These are phyloP conservation scores for Polygonum maritimum DNA, from an alignment of 148 eudicot genomes.

Conservation along the genomic window DNA sequence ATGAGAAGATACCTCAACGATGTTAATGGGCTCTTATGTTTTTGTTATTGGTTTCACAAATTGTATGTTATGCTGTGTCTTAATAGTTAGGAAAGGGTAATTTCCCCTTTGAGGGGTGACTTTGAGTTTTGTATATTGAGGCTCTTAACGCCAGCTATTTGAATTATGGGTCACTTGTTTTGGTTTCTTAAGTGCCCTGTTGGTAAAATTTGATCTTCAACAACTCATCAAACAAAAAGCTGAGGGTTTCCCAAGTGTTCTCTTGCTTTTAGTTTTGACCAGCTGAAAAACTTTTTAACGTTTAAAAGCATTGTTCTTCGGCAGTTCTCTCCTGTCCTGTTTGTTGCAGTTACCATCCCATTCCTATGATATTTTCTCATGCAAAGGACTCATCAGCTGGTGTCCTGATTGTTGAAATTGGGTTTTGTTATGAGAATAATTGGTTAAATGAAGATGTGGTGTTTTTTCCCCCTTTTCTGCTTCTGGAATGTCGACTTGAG, in stretches of 20 bases:
- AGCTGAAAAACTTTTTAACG: neutral
- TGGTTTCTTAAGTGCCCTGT: neutral
- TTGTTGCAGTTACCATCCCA: slow-evolving; percentile 81
- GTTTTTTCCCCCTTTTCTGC: too few relatives aligned
- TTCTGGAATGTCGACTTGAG: too few relatives aligned
- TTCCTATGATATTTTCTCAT: slow-evolving; percentile 86
- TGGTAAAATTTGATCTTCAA: neutral
- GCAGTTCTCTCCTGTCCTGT: slow-evolving; percentile 1
- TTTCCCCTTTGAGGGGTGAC: too few relatives aligned
- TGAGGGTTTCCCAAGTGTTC: too few relatives aligned
- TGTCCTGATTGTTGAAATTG: too few relatives aligned
- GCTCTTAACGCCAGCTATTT: neutral
- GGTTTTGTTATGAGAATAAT: too few relatives aligned
- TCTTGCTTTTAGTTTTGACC: neutral
- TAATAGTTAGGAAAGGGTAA: neutral
- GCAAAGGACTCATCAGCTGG: slow-evolving; percentile 81
- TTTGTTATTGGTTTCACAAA: neutral
- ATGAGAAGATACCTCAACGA: slow-evolving; percentile 4
- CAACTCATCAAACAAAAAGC: neutral
- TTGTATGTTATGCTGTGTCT: neutral
- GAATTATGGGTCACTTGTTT: neutral
- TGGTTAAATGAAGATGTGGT: too few relatives aligned
- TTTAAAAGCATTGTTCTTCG: neutral
- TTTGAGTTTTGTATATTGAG: neutral
- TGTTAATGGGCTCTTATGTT: too few relatives aligned